Evolutionary conservation across 2,329 filamentous ascomycete species (phyloP).

Genomic region (Ascochyta koolunga): DNA sequence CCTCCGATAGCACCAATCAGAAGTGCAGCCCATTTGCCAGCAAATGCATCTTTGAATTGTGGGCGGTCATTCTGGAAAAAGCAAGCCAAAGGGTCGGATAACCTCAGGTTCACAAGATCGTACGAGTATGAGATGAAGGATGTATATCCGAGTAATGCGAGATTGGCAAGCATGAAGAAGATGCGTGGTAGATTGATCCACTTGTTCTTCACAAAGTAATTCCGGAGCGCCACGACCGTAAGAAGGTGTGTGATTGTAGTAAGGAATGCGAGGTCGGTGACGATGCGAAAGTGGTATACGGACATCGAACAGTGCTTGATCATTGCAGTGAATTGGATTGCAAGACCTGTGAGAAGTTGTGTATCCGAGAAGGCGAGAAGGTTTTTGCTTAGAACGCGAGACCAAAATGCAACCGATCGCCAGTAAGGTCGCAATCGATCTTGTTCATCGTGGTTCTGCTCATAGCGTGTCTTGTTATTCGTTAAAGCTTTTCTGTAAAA

Average conservation of each 20-base stretch:
- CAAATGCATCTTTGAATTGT: conserved; percentile 28
- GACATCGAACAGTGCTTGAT: conserved; percentile 39
- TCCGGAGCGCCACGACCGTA: conserved; percentile 33
- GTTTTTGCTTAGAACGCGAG: conserved; percentile 40
- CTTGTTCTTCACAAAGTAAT: conserved; percentile 41
- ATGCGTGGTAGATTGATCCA: conserved; percentile 43
- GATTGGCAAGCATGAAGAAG: conserved; percentile 41
- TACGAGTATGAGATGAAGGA: conserved; percentile 41
- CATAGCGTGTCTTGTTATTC: conserved; percentile 19
- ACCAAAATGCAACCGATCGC: conserved; percentile 38
- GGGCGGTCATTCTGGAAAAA: conserved; percentile 36
- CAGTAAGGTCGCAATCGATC: conserved; percentile 24
- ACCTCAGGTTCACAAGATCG: conserved; percentile 25
- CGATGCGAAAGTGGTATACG: conserved; percentile 41
- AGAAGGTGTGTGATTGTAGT: conserved; percentile 41
- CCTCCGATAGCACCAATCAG: conserved; percentile 40
- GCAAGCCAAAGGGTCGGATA: conserved; percentile 31
- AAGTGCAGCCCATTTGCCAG: conserved; percentile 35
- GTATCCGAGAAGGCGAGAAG: conserved; percentile 40
- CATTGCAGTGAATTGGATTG: conserved; percentile 41
- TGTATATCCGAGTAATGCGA: conserved; percentile 37
- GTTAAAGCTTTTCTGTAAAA: conserved; percentile 20
- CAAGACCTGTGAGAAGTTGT: conserved; percentile 39
- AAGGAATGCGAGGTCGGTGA: conserved; percentile 38
- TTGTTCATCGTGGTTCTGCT: conserved; percentile 14